A percentile compares a stretch with the other conserved stretches of the same genome.
Evolutionary conservation across 177 flowering plant genomes (phyloP).

Genomic region (Vitis hybrid): DNA sequence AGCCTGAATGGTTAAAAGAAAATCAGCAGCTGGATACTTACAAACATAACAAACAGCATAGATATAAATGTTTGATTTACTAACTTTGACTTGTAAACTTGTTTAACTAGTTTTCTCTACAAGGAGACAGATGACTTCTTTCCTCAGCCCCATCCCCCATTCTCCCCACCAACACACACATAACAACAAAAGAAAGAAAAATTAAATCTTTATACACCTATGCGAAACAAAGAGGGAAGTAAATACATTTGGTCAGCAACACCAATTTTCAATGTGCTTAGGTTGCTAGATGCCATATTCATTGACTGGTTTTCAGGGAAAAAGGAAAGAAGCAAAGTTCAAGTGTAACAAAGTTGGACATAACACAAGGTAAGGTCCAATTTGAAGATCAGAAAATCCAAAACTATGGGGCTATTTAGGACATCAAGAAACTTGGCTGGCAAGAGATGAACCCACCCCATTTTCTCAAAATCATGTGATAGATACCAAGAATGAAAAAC

Average conservation of each 20-base stretch:
- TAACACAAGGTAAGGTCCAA: too few relatives aligned
- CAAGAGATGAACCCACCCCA: too few relatives aligned
- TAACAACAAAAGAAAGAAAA: background rate
- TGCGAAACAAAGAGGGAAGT: background rate
- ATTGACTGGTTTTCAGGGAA: too few relatives aligned
- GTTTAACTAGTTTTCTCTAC: background rate
- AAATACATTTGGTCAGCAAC: background rate
- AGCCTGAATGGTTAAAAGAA: conserved; percentile 36
- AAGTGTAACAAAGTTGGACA: too few relatives aligned
- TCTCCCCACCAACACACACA: background rate
- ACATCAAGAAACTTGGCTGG: too few relatives aligned
- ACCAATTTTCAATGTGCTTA: background rate
- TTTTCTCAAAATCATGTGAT: background rate
- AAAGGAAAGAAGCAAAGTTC: too few relatives aligned
- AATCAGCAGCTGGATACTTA: background rate
- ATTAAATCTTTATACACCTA: background rate
- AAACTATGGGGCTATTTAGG: background rate
- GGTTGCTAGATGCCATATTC: too few relatives aligned
- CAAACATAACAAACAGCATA: background rate
- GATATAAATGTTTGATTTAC: background rate
- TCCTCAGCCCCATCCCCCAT: background rate
- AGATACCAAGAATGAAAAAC: background rate
- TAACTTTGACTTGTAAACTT: background rate
- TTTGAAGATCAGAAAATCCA: too few relatives aligned
- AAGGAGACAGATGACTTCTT: background rate